Conservation (phyloP, 192 early-diverging fungal genomes). For the Entomortierella beljakovae region DNA sequence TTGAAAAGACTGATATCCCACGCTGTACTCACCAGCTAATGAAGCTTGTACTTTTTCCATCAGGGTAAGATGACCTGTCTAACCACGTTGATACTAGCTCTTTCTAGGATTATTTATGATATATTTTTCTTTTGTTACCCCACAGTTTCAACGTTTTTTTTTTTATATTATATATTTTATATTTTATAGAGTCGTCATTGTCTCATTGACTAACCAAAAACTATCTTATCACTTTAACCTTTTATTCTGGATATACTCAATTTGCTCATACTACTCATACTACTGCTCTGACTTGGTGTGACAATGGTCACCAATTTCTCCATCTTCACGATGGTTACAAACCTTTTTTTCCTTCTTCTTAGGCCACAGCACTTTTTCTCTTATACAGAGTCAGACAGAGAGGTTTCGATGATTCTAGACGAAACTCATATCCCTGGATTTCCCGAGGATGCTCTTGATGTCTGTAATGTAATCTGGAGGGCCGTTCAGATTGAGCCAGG, state of each 20-base stretch:
- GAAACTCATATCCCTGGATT: constrained; percentile 44
- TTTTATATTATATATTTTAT: constrained; percentile 1
- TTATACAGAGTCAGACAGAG: constrained; percentile 46
- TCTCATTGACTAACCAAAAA: constrained; percentile 10
- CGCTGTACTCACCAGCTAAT: constrained; percentile 53
- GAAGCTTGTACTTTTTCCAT: constrained; percentile 48
- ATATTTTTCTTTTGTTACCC: neutral
- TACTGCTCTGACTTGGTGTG: too few species aligned
- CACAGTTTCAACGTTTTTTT: neutral
- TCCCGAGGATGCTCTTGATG: constrained; percentile 37
- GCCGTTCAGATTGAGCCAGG: constrained; percentile 50
- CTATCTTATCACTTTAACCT: neutral
- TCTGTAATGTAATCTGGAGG: constrained; percentile 49
- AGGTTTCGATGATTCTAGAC: constrained; percentile 49
- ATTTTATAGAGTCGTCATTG: constrained; percentile 10
- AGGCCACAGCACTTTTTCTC: constrained; percentile 52
- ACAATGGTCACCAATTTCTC: neutral
- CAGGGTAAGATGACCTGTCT: too few species aligned
- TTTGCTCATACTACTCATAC: too few species aligned
- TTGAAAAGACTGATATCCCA: constrained; percentile 44
- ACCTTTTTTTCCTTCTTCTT: neutral
- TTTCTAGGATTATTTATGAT: too few species aligned
- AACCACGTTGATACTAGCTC: too few species aligned
- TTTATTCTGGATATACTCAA: too few species aligned
- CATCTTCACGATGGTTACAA: neutral